These are phyloP conservation scores for Acanthamoeba sp. DNA, from an alignment of 208 protist genomes.

Conservation along the genomic window DNA sequence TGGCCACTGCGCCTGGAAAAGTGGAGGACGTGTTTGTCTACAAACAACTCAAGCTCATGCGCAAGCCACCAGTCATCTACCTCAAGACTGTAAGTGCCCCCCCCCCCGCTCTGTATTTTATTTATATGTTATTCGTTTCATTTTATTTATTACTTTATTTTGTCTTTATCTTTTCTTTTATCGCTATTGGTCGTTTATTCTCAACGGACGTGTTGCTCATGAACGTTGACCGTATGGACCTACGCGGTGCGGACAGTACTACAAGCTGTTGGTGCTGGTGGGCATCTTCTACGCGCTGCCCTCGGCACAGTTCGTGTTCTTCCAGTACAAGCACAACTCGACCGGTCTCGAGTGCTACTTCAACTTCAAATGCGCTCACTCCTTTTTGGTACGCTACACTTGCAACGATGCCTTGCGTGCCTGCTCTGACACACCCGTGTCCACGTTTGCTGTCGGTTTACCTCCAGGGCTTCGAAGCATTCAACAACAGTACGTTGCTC, in stretches of 20 bases:
- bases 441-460: too few species aligned
- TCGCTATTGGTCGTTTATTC: not conserved
- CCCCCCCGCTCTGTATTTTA: not conserved
- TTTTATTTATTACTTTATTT: not conserved
- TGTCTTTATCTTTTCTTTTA: not conserved
- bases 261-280: slow-evolving; percentile 59
- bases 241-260: not conserved
- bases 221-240: not conserved
- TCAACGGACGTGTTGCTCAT: not conserved
- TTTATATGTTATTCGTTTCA: too few species aligned
- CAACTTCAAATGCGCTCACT: slow-evolving; percentile 66
- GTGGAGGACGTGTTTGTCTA: slow-evolving; percentile 48
- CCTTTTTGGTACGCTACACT: not conserved
- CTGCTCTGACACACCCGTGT: not conserved
- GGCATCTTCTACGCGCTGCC: slow-evolving; percentile 68
- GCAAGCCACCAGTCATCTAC: slow-evolving; percentile 24
- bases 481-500: slow-evolving; percentile 74
- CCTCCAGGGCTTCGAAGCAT: slow-evolving; percentile 54
- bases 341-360: slow-evolving; percentile 27
- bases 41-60: not conserved
- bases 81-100: not conserved
- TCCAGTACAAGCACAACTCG: slow-evolving; percentile 46
- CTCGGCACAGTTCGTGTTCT: slow-evolving; percentile 63
- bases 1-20: not conserved
- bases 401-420: not conserved